Conservation (phyloP, 768 basidiomycete species). For the Suillus luteus region DNA sequence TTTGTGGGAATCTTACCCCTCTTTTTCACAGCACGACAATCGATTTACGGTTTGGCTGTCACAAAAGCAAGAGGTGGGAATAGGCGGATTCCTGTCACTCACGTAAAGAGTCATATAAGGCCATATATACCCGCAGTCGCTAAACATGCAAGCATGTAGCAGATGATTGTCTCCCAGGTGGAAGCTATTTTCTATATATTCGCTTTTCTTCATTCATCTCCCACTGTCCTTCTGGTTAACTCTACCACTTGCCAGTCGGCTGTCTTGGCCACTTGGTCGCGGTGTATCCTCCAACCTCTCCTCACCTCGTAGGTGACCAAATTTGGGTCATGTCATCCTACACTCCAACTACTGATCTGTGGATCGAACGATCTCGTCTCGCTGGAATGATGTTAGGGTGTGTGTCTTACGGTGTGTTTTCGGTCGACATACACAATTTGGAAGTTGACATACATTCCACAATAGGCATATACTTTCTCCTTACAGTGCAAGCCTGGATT, state of each 20-base stretch:
- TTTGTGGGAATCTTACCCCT: background rate
- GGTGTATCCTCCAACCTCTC: background rate
- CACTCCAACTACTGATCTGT: slow-evolving; percentile 22
- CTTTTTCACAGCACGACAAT: background rate
- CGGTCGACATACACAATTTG: background rate
- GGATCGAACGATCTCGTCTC: slow-evolving; percentile 30
- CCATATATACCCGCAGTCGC: too few relatives aligned
- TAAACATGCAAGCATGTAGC: background rate
- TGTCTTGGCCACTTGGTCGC: background rate
- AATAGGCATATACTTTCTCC: slow-evolving; percentile 24
- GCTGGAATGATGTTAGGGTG: slow-evolving; percentile 22
- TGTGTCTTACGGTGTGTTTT: slow-evolving; percentile 26
- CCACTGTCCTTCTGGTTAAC: background rate
- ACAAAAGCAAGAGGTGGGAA: background rate
- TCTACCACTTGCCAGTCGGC: background rate
- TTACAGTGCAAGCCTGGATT: slow-evolving; percentile 21
- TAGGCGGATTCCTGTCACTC: slow-evolving; percentile 1
- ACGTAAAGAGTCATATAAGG: background rate
- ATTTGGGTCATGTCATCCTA: slow-evolving; percentile 21
- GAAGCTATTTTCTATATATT: background rate
- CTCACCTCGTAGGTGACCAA: background rate
- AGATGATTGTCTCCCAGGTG: background rate
- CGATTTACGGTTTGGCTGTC: background rate
- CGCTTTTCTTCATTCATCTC: background rate
- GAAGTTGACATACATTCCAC: background rate